These are phyloP conservation scores for Fraxinus cuspidata DNA, from an alignment of 257 asterid species.

Conservation along the genomic window DNA sequence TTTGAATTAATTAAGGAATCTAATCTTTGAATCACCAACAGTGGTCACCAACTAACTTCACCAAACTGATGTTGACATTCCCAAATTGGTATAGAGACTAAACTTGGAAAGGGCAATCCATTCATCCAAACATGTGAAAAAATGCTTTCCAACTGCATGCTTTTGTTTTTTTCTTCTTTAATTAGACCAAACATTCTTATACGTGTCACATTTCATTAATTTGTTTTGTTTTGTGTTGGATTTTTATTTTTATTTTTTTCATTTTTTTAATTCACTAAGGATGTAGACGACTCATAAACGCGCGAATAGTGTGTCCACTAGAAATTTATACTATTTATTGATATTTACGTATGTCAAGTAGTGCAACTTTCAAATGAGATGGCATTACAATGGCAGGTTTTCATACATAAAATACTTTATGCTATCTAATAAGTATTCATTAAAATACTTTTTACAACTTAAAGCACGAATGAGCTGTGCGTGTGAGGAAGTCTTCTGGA, in stretches of 20 bases:
- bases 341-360: too few species aligned
- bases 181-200: too few species aligned
- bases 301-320: not conserved
- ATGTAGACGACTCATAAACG: not conserved
- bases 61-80: not conserved
- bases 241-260: too few species aligned
- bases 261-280: not conserved
- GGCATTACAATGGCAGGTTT: not conserved
- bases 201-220: too few species aligned
- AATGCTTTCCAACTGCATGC: not conserved
- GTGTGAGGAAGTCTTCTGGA: not conserved
- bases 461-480: not conserved
- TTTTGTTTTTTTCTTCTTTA: too few species aligned
- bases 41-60: not conserved
- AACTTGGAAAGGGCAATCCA: not conserved
- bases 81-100: not conserved
- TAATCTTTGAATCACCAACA: not conserved
- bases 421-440: not conserved
- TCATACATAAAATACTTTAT: not conserved
- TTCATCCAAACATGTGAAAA: not conserved
- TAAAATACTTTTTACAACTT: not conserved
- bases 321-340: too few species aligned
- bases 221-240: too few species aligned
- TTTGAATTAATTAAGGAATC: not conserved
- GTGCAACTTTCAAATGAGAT: not conserved